A percentile compares a stretch with the other conserved stretches of the same genome.
Conservation (phyloP, 2,329 filamentous ascomycete species). For the Cryphonectria naterciae region DNA sequence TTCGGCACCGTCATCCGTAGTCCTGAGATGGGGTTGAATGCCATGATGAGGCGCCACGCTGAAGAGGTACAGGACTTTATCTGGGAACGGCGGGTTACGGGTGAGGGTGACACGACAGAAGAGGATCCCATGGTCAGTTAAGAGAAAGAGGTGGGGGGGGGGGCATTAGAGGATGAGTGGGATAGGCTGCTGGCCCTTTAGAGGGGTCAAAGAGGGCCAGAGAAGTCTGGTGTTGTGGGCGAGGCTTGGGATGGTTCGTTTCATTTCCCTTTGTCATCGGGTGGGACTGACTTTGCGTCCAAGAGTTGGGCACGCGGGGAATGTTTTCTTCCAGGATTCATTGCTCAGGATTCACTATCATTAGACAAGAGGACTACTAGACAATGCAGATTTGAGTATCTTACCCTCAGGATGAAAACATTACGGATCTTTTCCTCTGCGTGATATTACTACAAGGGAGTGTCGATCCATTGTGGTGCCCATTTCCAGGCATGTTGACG, state of each 20-base stretch:
- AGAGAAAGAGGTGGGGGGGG: neutral
- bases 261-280: neutral
- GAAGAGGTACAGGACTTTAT: constrained; percentile 59
- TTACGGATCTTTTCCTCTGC: neutral
- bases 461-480: neutral
- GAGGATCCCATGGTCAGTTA: constrained; percentile 45
- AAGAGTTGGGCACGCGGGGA: neutral
- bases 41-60: constrained; percentile 62
- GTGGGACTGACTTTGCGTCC: neutral
- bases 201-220: neutral
- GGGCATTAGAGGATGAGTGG: no score
- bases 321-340: neutral
- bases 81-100: constrained; percentile 40
- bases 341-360: neutral
- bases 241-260: no score
- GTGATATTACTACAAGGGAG: neutral
- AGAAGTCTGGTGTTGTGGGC: neutral
- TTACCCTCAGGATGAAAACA: neutral
- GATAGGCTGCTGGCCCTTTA: neutral
- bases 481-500: neutral
- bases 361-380: neutral
- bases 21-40: constrained; percentile 50
- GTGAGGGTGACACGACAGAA: constrained; percentile 46
- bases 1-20: constrained; percentile 64
- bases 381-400: neutral